phyloP scores from a whole-genome alignment of 1,139 yeast species.

The Debaryomycetaceae sp. region DNA sequence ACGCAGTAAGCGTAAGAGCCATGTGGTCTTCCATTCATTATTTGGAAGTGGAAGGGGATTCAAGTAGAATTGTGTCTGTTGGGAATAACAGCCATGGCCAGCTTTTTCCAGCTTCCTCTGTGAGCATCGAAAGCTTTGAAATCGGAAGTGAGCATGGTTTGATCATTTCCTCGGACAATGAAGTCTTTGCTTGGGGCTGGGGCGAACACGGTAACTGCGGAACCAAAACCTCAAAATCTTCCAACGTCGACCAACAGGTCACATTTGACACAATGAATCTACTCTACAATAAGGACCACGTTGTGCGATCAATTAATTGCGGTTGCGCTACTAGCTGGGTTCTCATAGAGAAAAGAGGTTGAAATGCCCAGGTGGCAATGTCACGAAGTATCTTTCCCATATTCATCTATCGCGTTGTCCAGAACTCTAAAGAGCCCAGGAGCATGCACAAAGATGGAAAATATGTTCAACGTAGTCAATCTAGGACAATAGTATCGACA shows the following conservation, averaged over 20 bases:
- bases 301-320: conserved; percentile 32
- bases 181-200: conserved; percentile 90
- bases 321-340: conserved; percentile 50
- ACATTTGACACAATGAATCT: conserved; percentile 37
- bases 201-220: conserved; percentile 99
- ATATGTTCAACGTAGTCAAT: conserved; percentile 70
- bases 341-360: conserved; percentile 11
- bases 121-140: conserved; percentile 19
- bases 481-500: conserved; percentile 66
- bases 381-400: conserved; percentile 79
- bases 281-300: conserved; percentile 24
- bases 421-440: conserved; percentile 6
- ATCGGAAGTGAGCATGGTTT: conserved; percentile 91
- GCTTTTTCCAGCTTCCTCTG: conserved; percentile 27
- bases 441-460: conserved; percentile 67
- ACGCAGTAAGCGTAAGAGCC: conserved; percentile 25
- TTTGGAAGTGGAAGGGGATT: conserved; percentile 10
- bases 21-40: conserved; percentile 87
- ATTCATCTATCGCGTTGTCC: conserved; percentile 57
- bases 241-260: conserved; percentile 21
- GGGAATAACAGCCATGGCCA: conserved; percentile 86
- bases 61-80: conserved; percentile 34
- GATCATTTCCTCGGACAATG: conserved; percentile 23
- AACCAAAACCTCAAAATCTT: conserved; percentile 12
- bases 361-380: conserved; percentile 28